Percentiles rank a stretch among this genome's conserved stretches.
Evolutionary conservation across 495 filamentous ascomycete genomes (phyloP).

Genomic region (Xylaria grammica): DNA sequence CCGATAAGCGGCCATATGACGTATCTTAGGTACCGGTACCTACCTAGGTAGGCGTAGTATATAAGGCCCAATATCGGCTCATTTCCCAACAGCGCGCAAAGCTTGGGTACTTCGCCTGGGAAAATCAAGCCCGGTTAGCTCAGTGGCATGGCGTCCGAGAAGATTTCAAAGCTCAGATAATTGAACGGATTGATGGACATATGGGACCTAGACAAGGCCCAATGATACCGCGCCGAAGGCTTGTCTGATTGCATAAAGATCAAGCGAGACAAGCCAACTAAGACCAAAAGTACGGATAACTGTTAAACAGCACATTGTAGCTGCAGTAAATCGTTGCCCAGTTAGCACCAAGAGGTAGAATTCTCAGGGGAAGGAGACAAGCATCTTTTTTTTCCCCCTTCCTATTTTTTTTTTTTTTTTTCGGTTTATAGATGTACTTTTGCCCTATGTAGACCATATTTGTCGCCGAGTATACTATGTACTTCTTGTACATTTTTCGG

Average conservation of each 20-base stretch:
- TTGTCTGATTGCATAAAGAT: too few relatives aligned
- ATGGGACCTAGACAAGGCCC: not conserved
- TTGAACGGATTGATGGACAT: not conserved
- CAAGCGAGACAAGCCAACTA: too few relatives aligned
- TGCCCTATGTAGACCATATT: too few relatives aligned
- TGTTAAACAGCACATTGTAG: not conserved
- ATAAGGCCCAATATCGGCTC: not conserved
- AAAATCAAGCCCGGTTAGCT: not conserved
- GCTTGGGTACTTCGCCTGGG: slow-evolving; percentile 6
- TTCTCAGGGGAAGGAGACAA: slow-evolving; percentile 1
- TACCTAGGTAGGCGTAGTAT: not conserved
- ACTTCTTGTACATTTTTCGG: too few relatives aligned
- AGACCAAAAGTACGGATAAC: too few relatives aligned
- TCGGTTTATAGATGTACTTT: not conserved
- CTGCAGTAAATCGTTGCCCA: not conserved
- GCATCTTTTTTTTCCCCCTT: not conserved
- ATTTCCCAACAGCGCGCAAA: not conserved
- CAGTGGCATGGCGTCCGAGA: not conserved
- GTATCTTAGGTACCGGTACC: too few relatives aligned
- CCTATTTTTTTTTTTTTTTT: not conserved
- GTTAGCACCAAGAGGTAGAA: not conserved
- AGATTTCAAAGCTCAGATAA: slow-evolving; percentile 1
- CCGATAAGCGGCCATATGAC: too few relatives aligned
- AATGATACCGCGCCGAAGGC: too few relatives aligned
- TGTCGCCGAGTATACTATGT: too few relatives aligned